phyloP scores from a whole-genome alignment of 2,329 filamentous ascomycete species.

The Fusarium sororula region DNA sequence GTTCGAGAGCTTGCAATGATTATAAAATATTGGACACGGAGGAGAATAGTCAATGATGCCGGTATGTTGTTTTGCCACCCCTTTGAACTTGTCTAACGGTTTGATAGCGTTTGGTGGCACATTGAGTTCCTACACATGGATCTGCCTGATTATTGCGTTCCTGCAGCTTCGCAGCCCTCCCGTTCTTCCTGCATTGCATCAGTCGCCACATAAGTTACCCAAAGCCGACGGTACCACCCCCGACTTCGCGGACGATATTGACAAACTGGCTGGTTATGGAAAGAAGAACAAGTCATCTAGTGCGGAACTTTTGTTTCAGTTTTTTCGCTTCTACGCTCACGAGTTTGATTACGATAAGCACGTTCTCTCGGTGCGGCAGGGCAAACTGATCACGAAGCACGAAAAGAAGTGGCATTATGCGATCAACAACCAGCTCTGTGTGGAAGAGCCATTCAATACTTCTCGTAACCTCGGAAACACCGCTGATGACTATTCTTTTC shows the following conservation, averaged over 20 bases:
- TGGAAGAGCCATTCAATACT: constrained; percentile 96
- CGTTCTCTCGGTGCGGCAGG: constrained; percentile 86
- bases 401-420: constrained; percentile 89
- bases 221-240: constrained; percentile 73
- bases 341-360: constrained; percentile 89
- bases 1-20: constrained; percentile 95
- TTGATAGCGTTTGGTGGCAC: constrained; percentile 85
- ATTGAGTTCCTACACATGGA: constrained; percentile 98
- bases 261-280: constrained; percentile 78
- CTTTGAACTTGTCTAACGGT: constrained; percentile 30
- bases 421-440: constrained; percentile 85
- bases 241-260: constrained; percentile 87
- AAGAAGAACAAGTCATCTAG: constrained; percentile 81
- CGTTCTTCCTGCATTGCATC: constrained; percentile 86
- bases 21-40: constrained; percentile 96
- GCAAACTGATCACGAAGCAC: constrained; percentile 78
- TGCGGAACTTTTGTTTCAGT: constrained; percentile 90
- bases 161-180: constrained; percentile 87
- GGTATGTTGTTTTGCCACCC: constrained; percentile 66
- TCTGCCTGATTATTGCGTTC: constrained; percentile 97
- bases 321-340: constrained; percentile 94
- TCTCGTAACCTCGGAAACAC: constrained; percentile 93
- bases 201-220: constrained; percentile 60
- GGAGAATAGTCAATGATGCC: constrained; percentile 92
- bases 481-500: constrained; percentile 92